Percentiles rank a stretch among this genome's conserved stretches.
Evolutionary conservation across 306 rosid genomes (phyloP).

Genomic region (Trifolium fragiferum): DNA sequence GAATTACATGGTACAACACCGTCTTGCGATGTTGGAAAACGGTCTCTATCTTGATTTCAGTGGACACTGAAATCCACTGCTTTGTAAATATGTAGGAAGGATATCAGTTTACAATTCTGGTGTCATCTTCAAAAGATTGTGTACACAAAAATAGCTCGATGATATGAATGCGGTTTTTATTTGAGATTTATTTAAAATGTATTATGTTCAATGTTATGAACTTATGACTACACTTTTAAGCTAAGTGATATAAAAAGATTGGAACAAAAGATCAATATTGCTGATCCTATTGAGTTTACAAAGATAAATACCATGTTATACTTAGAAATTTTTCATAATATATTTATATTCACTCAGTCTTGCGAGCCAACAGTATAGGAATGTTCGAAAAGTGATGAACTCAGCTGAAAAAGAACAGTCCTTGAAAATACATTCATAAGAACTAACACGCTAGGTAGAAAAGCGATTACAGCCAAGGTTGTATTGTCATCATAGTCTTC

Average conservation of each 20-base stretch:
- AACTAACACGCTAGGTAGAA: too few species aligned
- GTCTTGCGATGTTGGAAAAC: conserved; percentile 6
- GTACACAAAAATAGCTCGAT: conserved; percentile 14
- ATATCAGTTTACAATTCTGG: neutral
- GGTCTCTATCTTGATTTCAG: conserved; percentile 24
- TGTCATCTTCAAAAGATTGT: neutral
- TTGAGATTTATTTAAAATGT: neutral
- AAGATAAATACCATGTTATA: neutral
- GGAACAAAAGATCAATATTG: neutral
- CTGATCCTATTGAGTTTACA: neutral
- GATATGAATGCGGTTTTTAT: neutral
- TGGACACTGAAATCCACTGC: neutral
- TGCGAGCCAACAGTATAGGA: too few species aligned
- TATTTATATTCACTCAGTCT: too few species aligned
- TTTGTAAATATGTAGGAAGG: conserved; percentile 23
- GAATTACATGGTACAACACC: neutral
- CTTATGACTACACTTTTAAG: neutral
- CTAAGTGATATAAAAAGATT: neutral
- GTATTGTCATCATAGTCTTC: neutral
- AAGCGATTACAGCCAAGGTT: neutral
- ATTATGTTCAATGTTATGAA: neutral
- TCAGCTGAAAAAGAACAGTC: too few species aligned
- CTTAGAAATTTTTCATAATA: too few species aligned
- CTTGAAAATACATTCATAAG: too few species aligned
- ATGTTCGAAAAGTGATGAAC: too few species aligned